Percentiles rank a stretch among this genome's conserved stretches.
phyloP scores from a whole-genome alignment of 2,329 filamentous ascomycete species.

The Immersiporthe knoxdaviesiana region DNA sequence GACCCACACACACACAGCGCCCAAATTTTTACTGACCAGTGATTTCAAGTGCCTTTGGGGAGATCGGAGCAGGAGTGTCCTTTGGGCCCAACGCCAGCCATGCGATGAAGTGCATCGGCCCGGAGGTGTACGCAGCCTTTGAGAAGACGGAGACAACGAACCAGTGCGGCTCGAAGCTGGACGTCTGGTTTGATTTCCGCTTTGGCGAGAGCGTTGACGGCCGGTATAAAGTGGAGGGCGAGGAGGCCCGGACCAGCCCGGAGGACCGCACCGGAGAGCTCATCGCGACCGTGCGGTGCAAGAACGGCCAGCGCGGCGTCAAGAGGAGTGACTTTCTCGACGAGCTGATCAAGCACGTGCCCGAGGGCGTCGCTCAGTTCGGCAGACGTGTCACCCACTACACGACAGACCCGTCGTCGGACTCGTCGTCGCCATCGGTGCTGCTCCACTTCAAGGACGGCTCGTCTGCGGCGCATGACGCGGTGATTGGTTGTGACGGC shows the following conservation, averaged over 20 bases:
- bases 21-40: not conserved
- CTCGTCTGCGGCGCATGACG: conserved; percentile 26
- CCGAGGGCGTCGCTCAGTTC: conserved; percentile 28
- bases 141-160: conserved; percentile 37
- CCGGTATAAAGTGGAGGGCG: conserved; percentile 26
- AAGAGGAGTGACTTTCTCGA: conserved; percentile 35
- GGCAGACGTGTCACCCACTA: conserved; percentile 28
- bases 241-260: conserved; percentile 12
- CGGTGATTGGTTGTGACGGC: conserved; percentile 36
- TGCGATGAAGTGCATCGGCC: conserved; percentile 36
- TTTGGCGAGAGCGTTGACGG: conserved; percentile 32
- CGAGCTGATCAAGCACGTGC: conserved; percentile 31
- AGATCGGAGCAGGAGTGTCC: conserved; percentile 61
- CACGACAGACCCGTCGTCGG: conserved; percentile 1
- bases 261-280: conserved; percentile 27
- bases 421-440: conserved; percentile 3
- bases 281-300: conserved; percentile 25
- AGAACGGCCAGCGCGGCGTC: conserved; percentile 33
- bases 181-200: conserved; percentile 37
- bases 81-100: conserved; percentile 53
- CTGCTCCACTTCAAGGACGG: conserved; percentile 28
- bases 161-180: conserved; percentile 30
- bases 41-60: conserved; percentile 47
- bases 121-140: conserved; percentile 35
- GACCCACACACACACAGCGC: not conserved